Evolutionary conservation across 2,329 filamentous ascomycete genomes (phyloP), one percentile per base, ranked within the genome.

Genomic region (Curvularia hawaiiensis): DNA sequence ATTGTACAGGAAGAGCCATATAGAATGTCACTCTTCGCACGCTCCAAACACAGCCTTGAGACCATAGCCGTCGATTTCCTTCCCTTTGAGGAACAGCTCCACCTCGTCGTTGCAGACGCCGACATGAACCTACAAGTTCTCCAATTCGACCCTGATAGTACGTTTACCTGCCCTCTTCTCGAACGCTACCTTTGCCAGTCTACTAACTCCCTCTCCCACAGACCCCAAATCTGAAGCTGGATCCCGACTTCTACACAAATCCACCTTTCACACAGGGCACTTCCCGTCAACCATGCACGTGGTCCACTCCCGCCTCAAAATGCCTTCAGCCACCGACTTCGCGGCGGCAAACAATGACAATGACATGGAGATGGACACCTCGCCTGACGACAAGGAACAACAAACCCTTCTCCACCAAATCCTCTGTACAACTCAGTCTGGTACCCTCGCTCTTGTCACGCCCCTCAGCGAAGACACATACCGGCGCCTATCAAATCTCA

Each of bases 91-190:
- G 88, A 90, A 54, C 88, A 92, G 58, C 80, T 99, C 12, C 91
- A 89, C 71, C 88, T 99, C 63, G 81, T 97, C 40, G 89, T 91
- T 6, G 87, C 90, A 12, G 94, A 98, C 73, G 87, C 89, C 35
- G 89, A 97, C 67, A 90, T 90, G 61, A 92, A 95, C 67, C 78
- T 99, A 40, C 92, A 97, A 73, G 84, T 97, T 46, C 79, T 98
- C 62, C 91, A 98, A 76, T 99, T 95, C 70, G 93, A 98, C 70
- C 95, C 95, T 0, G 94, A 98, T 72, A 90, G 92, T 95, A 82
- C 77, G 89, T 84, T 12, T 44, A 18, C 39, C 28, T 49, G 12
- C 7, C 22, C 9, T 39, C 52, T 11, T 44, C 14, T 38, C 35
- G 10, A 7, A 38, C 31, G 24, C 14, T 33, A 14, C 40, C 12